Evolutionary conservation across 1,284 basidiomycete genomes (phyloP), one percentile per base, ranked within the genome.

Genomic region (Sporisorium reilianum): DNA sequence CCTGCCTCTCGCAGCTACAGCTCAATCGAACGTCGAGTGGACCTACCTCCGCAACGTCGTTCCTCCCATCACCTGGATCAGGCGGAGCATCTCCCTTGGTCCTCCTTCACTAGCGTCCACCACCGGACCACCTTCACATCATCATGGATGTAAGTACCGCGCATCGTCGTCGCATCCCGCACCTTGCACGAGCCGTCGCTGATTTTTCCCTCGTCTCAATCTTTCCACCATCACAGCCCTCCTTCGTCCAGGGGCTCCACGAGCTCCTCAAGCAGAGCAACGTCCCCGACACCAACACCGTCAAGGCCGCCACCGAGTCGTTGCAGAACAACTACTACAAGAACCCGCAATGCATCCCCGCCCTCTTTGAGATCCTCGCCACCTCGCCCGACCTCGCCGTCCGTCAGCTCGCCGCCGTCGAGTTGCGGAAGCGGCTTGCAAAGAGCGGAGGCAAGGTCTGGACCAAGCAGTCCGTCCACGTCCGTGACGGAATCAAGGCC

Each of bases 321-420:
- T 88, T 99, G 22, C 82, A 83, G 64, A 80, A 80, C 51, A 73
- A 70, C 46, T 80, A 79, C 87, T 97, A 94, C 90, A 95, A 94
- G 87, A 90, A 91, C 84, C 89, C 94, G 18, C 88, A 89, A 86
- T 97, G 94, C 84, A 94, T 99, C 69, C 90, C 95, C 54, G 94
- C 93, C 28, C 90, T 99, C 40, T 93, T 94, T 71, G 91, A 91
- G 83, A 93, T 98, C 83, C 89, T 95, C 58, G 91, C 92, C 34
- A 92, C 90, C 81, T 93, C 93, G 30, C 92, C 92, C 20, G 92
- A 95, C 85, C 85, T 80, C n/a, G 75, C 73, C 20, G 91, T 97
- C 68, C 93, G 96, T 60, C 97, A 99, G 90, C 90, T 99, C 23
- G 93, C 95, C 53, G 94, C 95, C n/a, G 95, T 99, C 64, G 97